Evolutionary conservation across 2,329 filamentous ascomycete species (phyloP), one percentile per base, ranked within the genome.

Genomic region (Pseudocercospora cruenta): DNA sequence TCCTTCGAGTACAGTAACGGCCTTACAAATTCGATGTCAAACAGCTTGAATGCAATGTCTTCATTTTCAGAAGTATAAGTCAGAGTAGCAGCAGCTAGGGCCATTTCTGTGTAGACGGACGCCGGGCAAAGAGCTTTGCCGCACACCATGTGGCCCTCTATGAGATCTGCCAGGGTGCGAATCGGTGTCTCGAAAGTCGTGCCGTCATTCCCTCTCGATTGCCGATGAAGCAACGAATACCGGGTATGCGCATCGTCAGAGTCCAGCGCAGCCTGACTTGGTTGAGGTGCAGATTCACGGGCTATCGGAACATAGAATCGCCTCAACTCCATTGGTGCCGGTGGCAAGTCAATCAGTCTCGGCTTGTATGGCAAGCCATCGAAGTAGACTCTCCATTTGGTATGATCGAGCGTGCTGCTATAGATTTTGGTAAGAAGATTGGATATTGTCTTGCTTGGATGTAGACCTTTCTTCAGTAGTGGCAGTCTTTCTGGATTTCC

Each of bases 41-140:
- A 59, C 16, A 64, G 26, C 22, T 64, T 64, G 62, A 58, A 60
- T 21, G 26, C 31, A 24, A 26, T 45, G 22, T 64, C 7, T 0
- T 19, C 14, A 16, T 8, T 21, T 3, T 26, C 3, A 12, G 21
- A 26, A 3, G 2, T 22, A 51, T 63, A 36, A 10, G 39, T 45
- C 24, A 31, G 33, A 6, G 36, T 62, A 39, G 54, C 19, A 16
- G 66, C 66, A 36, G 63, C 60, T 2, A 68, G 60, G 4, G 63
- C 66, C 57, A 68, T 68, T 26, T 68, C 66, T 8, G 61, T 60
- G 28, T 68, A 68, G 26, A 68, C 51, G 8, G 67, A 68, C 16
- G 67, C 67, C 6, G 67, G 67, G 47, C 67, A 68, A 0, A 68
- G 28, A 2, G 67, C 64, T 36, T 55, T 58, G 53, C 62, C 67